Evolutionary conservation across 148 eudicot genomes (phyloP).

Genomic region (Fagopyrum esculentum): DNA sequence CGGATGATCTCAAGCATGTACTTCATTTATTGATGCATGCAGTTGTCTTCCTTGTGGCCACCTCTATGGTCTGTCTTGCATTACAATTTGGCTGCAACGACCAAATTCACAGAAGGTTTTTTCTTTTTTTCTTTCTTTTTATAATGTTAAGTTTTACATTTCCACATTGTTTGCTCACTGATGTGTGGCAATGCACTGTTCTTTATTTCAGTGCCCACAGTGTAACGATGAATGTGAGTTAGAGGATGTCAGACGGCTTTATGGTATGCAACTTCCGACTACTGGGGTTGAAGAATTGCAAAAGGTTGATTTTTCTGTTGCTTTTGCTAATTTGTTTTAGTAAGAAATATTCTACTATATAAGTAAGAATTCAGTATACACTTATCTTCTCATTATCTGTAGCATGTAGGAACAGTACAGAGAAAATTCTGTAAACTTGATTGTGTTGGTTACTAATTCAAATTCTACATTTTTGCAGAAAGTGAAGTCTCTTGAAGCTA

Average conservation of each 20-base stretch:
- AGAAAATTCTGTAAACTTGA: neutral
- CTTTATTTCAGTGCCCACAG: slow-evolving; percentile 21
- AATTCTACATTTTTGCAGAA: slow-evolving; percentile 15
- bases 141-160: neutral
- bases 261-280: slow-evolving; percentile 7
- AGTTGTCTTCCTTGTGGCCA: slow-evolving; percentile 28
- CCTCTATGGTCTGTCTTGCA: slow-evolving; percentile 22
- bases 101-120: slow-evolving; percentile 13
- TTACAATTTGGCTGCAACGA: slow-evolving; percentile 16
- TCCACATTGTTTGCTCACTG: neutral
- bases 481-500: slow-evolving; percentile 19
- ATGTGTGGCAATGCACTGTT: neutral
- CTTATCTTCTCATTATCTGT: neutral
- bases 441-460: neutral
- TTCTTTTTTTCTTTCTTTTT: neutral
- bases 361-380: neutral
- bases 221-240: slow-evolving; percentile 11
- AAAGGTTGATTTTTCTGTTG: slow-evolving; percentile 7
- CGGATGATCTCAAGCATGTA: neutral
- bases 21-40: neutral
- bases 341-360: neutral
- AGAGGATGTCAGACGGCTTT: slow-evolving; percentile 15
- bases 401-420: neutral
- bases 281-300: slow-evolving; percentile 9
- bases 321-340: neutral